Base-by-base conservation (phyloP, 345 rosid genomes). In the Brassica incana region DNA sequence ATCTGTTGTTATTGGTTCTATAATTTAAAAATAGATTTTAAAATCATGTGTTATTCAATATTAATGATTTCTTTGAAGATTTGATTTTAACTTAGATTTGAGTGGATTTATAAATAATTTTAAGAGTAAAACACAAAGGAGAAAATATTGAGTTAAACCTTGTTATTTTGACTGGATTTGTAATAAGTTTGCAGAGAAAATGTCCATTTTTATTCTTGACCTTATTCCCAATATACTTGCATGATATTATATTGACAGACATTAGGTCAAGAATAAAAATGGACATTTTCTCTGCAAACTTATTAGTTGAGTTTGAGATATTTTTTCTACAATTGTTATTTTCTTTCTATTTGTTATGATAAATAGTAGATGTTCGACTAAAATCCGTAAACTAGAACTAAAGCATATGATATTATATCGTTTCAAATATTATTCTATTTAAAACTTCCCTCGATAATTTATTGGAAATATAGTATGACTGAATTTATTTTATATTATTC, bases 181-280 rank as follows among this genome's bases (percentile, higher is more conserved):
- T n/a, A n/a, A n/a, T n/a, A n/a, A n/a, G n/a, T n/a, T n/a, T n/a
- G n/a, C n/a, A n/a, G n/a, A n/a, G n/a, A n/a, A n/a, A n/a, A n/a
- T n/a, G n/a, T n/a, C n/a, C n/a, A n/a, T n/a, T n/a, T n/a, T n/a
- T n/a, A n/a, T n/a, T n/a, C n/a, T n/a, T n/a, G n/a, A n/a, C 38
- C 67, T 65, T 11, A 32, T 65, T 48, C 35, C 73, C 78, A 72
- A 78, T 70, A 67, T 77, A 56, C 32, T n/a, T 71, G 66, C 54
- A 69, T 12, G 56, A 35, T 76, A 10, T 70, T 62, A 63, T 23
- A 48, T 54, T 15, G 60, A 54, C 60, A 15, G 23, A 54, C 16
- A 54, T 15, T 54, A 29, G 15, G 20, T 36, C 67, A 67, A 54
- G 61, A 54, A 54, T 16, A 16, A 54, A 16, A 48, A 48, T 48